Evolutionary conservation across 306 rosid genomes (phyloP), one percentile per base, ranked within the genome.

Genomic region (Carpinus viminea): DNA sequence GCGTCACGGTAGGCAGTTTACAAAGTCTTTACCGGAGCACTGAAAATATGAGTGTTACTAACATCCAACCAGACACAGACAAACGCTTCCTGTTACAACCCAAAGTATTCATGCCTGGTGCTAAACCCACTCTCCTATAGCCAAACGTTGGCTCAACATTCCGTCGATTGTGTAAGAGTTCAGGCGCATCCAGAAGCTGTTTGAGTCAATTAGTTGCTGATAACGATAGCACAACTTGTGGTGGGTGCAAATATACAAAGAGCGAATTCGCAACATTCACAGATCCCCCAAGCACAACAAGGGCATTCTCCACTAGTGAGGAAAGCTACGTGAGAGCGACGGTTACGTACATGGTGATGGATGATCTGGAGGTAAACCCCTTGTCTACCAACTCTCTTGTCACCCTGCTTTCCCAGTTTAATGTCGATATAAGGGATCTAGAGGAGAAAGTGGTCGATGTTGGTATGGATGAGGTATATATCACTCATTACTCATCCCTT

Each of bases 341-440:
- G 0, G 78, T 78, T 3, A 85, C 87, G 0, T 85, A 85, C 48
- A 88, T 79, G 83, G 85, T 83, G 26, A 88, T 61, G 83, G 87
- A 85, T 76, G 89, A 88, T 66, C 70, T 88, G 8, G 60, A 56
- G 0, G 71, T 87, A 9, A 28, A 10, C 12, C 84, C 84, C 7
- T 57, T 85, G 88, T 85, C 91, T 13, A 71, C 64, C 13, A 79
- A 80, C 31, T 86, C 92, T 0, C 13, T 75, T 7, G 75, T 86
- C 1, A 50, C 88, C 0, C 0, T 82, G 16, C 76, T 88, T 0
- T 69, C 70, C 20, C 71, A 86, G 41, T 88, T 82, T 46, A 75
- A 69, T 12, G 13, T 88, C 36, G 86, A 79, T 0, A 4, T 83
- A 28, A 68, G 76, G 26, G 26, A 8, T 11, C 43, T 85, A 24